Percentiles rank a stretch among this genome's conserved stretches.
Conservation (phyloP, 768 basidiomycete genomes). For the Lyophyllum shimeji region DNA sequence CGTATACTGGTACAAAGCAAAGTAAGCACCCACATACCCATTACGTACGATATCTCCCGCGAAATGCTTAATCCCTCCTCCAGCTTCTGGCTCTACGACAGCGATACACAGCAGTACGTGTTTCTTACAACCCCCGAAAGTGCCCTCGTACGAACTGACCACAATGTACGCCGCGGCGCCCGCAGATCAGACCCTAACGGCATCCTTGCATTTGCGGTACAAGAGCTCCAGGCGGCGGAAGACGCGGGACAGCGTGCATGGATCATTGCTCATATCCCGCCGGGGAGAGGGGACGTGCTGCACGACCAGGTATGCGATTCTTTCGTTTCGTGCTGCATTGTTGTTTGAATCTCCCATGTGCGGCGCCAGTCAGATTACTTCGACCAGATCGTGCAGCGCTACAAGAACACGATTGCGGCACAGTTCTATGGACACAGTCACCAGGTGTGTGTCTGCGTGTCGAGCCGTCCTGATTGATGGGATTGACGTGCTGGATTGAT, state of each 20-base stretch:
- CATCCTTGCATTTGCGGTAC: constrained; percentile 51
- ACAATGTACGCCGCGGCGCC: too few species aligned
- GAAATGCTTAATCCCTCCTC: neutral
- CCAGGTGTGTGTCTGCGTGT: constrained; percentile 22
- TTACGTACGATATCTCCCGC: neutral
- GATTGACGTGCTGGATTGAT: too few species aligned
- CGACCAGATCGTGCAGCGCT: constrained; percentile 60
- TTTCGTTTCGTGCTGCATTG: too few species aligned
- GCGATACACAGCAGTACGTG: constrained; percentile 42
- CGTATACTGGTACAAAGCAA: constrained; percentile 61
- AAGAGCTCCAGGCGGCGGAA: constrained; percentile 59
- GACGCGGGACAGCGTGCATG: constrained; percentile 57
- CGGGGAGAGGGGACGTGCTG: constrained; percentile 45
- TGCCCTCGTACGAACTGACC: too few species aligned
- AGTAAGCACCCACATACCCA: constrained; percentile 31
- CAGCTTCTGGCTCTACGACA: constrained; percentile 64
- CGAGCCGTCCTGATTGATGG: too few species aligned
- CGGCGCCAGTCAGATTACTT: constrained; percentile 68
- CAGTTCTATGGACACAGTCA: constrained; percentile 67
- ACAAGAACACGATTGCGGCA: constrained; percentile 55
- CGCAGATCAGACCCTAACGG: constrained; percentile 59
- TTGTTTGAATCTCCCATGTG: too few species aligned
- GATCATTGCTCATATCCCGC: constrained; percentile 63
- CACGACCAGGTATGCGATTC: constrained; percentile 46
- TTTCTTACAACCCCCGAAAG: neutral